Evolutionary conservation across 2,329 filamentous ascomycete species (phyloP), one percentile per base, ranked within the genome.

Genomic region (Xylaria sp.): DNA sequence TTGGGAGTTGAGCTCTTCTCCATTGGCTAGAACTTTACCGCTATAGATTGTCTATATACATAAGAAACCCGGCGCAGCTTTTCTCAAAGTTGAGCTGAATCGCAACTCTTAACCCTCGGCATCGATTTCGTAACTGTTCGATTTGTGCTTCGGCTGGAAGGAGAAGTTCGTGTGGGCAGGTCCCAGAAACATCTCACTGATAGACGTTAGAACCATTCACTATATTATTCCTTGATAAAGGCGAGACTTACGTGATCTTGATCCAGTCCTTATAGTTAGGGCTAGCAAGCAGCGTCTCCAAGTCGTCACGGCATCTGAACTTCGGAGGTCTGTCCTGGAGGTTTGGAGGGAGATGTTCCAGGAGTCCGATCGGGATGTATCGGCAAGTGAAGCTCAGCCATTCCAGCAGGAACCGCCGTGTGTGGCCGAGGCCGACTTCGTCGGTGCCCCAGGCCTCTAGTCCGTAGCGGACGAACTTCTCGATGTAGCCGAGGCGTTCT

Each of bases 131-230:
- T 97, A 97, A 62, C 91, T 89, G 79, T 97, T 97, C 56, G 93
- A 96, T 85, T 97, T 98, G 85, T 99, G 96, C 86, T 99, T 99
- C 2, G 96, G 96, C 82, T 95, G 90, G 82, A 98, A 99, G 73
- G 92, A 91, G 86, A 98, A 99, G 75, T 93, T 91, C 48, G 92
- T 90, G 74, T 97, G 93, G 7, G 94, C 92, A 55, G 94, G 94
- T 8, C 96, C 96, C 20, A 99, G 86, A 84, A 97, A 99, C 94
- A 99, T 98, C 80, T 99, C 96, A 80, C 95, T 97, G 69, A 61
- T 1, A 15, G 28, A 41, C 28, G 65, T 72, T 62, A 73, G 70
- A 56, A 33, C 39, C 25, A 31, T 13, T 6, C 7, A 15, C 10
- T 46, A n/a, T 12, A 9, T 15, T 25, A 15, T 31, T 18, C 12